Conservation (phyloP, 805 yeast genomes). For the Saccharomyces kudriavzevii region DNA sequence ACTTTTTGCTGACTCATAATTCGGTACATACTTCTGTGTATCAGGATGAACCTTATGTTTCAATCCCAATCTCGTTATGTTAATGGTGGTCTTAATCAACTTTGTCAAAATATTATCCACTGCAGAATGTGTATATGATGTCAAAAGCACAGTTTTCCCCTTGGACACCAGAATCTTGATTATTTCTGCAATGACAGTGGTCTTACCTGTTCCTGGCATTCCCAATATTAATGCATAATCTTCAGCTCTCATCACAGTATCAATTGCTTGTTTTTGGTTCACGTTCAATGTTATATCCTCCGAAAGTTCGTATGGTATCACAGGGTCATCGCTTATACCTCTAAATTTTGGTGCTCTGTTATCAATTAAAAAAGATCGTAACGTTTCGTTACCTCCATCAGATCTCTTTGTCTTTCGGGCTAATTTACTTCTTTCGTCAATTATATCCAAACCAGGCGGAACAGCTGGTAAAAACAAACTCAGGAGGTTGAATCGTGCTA, state of each 20-base stretch:
- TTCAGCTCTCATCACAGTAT: slow-evolving; percentile 50
- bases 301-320: slow-evolving; percentile 16
- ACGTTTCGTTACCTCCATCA: slow-evolving; percentile 31
- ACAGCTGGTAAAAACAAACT: slow-evolving; percentile 47
- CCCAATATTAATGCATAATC: slow-evolving; percentile 83
- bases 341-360: slow-evolving; percentile 25
- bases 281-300: slow-evolving; percentile 39
- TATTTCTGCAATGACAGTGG: slow-evolving; percentile 77
- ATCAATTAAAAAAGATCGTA: slow-evolving; percentile 32
- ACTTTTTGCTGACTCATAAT: slow-evolving; percentile 32
- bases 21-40: slow-evolving; percentile 46
- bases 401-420: slow-evolving; percentile 16
- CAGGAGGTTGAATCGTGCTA: slow-evolving; percentile 69
- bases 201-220: slow-evolving; percentile 98
- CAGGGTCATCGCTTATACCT: slow-evolving; percentile 4
- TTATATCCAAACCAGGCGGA: slow-evolving; percentile 26
- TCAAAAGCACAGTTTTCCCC: slow-evolving; percentile 61
- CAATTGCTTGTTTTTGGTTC: slow-evolving; percentile 67
- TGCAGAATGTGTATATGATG: slow-evolving; percentile 92
- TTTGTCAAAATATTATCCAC: slow-evolving; percentile 87
- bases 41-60: slow-evolving; percentile 52
- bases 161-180: slow-evolving; percentile 49
- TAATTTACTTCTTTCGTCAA: slow-evolving; percentile 10
- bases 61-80: slow-evolving; percentile 63
- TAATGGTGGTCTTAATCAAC: slow-evolving; percentile 39